Evolutionary conservation across 2,329 filamentous ascomycete genomes (phyloP).

Genomic region (Trichoderma atroviride): DNA sequence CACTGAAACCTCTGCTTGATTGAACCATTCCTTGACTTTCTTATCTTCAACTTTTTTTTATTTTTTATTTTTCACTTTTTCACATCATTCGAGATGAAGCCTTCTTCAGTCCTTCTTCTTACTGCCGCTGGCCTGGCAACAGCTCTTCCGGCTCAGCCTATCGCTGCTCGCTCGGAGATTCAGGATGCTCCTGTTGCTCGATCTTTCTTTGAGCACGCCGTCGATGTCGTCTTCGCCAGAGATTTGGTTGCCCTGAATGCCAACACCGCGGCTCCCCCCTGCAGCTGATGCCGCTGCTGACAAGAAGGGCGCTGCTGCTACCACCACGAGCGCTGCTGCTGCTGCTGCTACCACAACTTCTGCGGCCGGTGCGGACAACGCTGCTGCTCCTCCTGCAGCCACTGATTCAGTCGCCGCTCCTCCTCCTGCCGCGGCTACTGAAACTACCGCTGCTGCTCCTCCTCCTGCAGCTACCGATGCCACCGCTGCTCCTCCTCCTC

Average conservation of each 20-base stretch:
- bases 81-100: slow-evolving; percentile 34
- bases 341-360: not conserved
- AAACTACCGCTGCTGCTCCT: not conserved
- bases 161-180: not conserved
- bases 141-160: slow-evolving; percentile 31
- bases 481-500: not conserved
- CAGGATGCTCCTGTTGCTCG: not conserved
- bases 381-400: not conserved
- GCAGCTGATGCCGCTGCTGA: not conserved
- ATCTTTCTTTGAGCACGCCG: slow-evolving; percentile 3
- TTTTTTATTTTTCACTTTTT: slow-evolving; percentile 9
- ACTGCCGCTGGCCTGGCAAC: slow-evolving; percentile 38
- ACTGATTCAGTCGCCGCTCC: not conserved
- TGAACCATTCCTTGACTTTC: slow-evolving; percentile 16
- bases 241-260: slow-evolving; percentile 2
- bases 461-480: not conserved
- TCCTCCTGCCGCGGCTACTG: not conserved
- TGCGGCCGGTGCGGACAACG: not conserved
- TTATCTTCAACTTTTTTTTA: not conserved
- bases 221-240: not conserved
- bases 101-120: slow-evolving; percentile 35
- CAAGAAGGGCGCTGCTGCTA: not conserved
- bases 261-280: slow-evolving; percentile 16
- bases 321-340: not conserved
- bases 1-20: slow-evolving; percentile 5